Percentiles rank a stretch among this genome's conserved stretches.
phyloP scores from a whole-genome alignment of 2,329 filamentous ascomycete genomes.

The Ilyonectria mors-panacis region DNA sequence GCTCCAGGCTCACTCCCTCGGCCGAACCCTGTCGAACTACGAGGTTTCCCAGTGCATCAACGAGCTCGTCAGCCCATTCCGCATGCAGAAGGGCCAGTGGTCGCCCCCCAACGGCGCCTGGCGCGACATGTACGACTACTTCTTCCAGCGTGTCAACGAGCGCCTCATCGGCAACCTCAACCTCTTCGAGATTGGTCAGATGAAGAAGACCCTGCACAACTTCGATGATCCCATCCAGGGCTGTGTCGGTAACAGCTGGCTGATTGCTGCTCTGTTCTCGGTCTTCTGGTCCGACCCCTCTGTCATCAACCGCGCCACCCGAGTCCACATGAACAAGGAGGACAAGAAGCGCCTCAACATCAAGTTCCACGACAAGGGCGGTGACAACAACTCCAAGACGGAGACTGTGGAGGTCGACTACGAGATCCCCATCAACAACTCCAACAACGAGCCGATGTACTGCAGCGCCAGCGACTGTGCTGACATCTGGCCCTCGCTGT shows the following conservation, averaged over 20 bases:
- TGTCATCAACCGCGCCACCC: constrained; percentile 57
- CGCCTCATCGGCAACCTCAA: constrained; percentile 53
- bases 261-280: constrained; percentile 61
- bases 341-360: constrained; percentile 50
- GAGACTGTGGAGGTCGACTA: constrained; percentile 60
- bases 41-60: constrained; percentile 59
- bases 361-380: constrained; percentile 62
- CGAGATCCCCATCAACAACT: constrained; percentile 61
- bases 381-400: constrained; percentile 57
- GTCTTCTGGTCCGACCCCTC: constrained; percentile 61
- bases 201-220: constrained; percentile 38
- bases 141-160: constrained; percentile 52
- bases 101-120: constrained; percentile 58
- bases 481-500: constrained; percentile 62
- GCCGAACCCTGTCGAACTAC: constrained; percentile 55
- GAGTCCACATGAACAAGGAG: constrained; percentile 43
- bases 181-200: constrained; percentile 46
- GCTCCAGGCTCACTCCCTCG: constrained; percentile 54
- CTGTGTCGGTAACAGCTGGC: constrained; percentile 59
- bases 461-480: constrained; percentile 57
- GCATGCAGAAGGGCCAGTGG: constrained; percentile 52
- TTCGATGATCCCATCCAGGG: constrained; percentile 63
- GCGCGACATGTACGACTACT: constrained; percentile 57
- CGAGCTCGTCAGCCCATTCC: constrained; percentile 58
- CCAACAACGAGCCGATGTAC: constrained; percentile 59